Percentiles rank a stretch among this genome's conserved stretches.
phyloP scores from a whole-genome alignment of 2,329 filamentous ascomycete species.

The Ophiostoma himal-ulmi region DNA sequence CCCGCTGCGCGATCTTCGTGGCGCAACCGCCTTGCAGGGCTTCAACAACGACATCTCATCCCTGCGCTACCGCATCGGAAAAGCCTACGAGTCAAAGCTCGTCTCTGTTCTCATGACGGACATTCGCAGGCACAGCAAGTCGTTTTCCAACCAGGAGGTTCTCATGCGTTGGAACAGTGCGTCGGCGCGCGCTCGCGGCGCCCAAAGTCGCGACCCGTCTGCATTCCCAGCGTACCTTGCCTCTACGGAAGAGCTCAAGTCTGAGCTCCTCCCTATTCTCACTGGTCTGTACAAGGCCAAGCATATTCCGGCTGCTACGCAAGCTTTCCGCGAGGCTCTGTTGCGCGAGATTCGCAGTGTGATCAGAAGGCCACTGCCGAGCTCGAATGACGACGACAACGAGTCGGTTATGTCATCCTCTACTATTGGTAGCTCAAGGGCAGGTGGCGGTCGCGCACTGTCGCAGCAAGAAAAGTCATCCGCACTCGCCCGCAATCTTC shows the following conservation, averaged over 20 bases:
- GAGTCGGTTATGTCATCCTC: constrained; percentile 84
- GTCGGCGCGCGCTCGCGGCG: constrained; percentile 64
- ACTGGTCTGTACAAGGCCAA: constrained; percentile 75
- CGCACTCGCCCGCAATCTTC: constrained; percentile 79
- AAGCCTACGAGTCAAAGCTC: constrained; percentile 77
- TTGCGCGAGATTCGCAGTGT: constrained; percentile 80
- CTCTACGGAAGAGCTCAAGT: constrained; percentile 63
- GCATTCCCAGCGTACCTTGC: constrained; percentile 73
- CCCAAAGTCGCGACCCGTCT: constrained; percentile 60
- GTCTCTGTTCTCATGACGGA: constrained; percentile 72
- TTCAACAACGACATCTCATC: constrained; percentile 70
- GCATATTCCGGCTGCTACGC: constrained; percentile 74
- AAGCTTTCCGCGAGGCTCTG: constrained; percentile 75
- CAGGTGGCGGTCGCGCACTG: constrained; percentile 49
- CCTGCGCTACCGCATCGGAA: constrained; percentile 75
- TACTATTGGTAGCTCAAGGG: constrained; percentile 51
- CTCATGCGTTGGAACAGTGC: constrained; percentile 79
- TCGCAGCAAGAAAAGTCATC: constrained; percentile 86
- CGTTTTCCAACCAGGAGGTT: constrained; percentile 64
- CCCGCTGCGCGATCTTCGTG: constrained; percentile 62
- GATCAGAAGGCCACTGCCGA: constrained; percentile 79
- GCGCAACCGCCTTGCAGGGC: constrained; percentile 71
- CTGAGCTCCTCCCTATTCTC: constrained; percentile 63
- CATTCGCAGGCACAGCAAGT: constrained; percentile 70
- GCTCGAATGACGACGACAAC: constrained; percentile 88